phyloP scores from a whole-genome alignment of 257 asterid genomes.

The Jacaranda mimosifolia region DNA sequence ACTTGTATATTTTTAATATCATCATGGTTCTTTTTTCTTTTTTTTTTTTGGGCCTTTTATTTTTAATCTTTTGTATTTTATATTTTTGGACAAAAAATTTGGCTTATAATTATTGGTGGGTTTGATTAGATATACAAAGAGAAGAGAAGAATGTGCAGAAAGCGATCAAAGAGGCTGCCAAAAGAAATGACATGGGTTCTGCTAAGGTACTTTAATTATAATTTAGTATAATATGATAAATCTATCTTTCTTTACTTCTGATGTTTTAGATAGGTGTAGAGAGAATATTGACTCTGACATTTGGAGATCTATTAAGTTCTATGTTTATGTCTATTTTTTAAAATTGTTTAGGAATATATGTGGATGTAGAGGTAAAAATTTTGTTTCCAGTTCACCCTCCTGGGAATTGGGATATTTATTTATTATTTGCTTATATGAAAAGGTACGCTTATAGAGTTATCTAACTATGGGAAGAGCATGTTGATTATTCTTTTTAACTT shows the following conservation, averaged over 20 bases:
- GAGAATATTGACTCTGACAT: neutral
- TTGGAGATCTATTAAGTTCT: conserved; percentile 5
- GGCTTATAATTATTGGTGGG: conserved; percentile 33
- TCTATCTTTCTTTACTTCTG: conserved; percentile 1
- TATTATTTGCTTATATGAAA: neutral
- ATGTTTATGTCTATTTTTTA: neutral
- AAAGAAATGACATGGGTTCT: conserved; percentile 94
- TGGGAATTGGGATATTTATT: neutral
- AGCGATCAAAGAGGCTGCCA: conserved; percentile 96
- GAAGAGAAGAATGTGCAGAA: conserved; percentile 96
- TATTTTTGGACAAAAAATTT: conserved; percentile 4
- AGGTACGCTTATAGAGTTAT: neutral
- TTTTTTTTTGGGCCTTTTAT: neutral
- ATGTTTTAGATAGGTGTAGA: neutral
- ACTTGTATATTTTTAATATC: neutral
- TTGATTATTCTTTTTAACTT: neutral
- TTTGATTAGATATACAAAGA: conserved; percentile 82
- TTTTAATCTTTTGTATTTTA: neutral
- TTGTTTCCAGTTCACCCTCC: conserved; percentile 6
- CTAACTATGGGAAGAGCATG: neutral
- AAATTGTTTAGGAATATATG: neutral
- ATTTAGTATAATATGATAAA: neutral
- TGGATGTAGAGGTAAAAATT: neutral
- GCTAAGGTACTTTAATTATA: conserved; percentile 70
- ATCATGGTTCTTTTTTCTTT: neutral